A percentile compares a stretch with the other conserved stretches of the same genome.
phyloP scores from a whole-genome alignment of 139 green algal genomes.

The Asterochloris erici region DNA sequence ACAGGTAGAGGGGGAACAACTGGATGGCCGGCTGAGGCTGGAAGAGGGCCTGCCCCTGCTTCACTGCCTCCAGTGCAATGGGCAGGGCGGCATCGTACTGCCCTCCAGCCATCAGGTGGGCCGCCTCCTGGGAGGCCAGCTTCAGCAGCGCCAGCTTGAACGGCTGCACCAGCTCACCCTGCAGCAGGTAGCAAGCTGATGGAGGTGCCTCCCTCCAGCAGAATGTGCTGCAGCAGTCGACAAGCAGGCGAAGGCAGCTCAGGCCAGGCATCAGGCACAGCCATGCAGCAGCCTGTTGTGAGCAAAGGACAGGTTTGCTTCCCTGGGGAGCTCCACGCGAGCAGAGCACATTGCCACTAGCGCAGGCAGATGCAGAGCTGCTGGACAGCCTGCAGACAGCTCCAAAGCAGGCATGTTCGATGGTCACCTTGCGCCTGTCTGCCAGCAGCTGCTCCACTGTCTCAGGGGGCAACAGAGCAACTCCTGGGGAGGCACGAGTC shows the following conservation, averaged over 20 bases:
- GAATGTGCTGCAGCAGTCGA: not conserved
- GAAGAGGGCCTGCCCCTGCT: conserved; percentile 74
- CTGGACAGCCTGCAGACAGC: not conserved
- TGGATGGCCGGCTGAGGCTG: conserved; percentile 67
- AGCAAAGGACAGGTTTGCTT: not conserved
- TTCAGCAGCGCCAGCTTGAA: conserved; percentile 81
- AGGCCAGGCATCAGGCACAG: too few species aligned
- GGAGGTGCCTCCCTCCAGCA: too few species aligned
- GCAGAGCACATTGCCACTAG: not conserved
- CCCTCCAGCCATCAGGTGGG: conserved; percentile 67
- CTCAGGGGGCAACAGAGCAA: conserved; percentile 54
- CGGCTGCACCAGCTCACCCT: conserved; percentile 65
- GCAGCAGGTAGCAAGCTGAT: not conserved
- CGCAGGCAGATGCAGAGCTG: not conserved
- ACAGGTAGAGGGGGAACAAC: conserved; percentile 80
- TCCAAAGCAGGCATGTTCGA: not conserved
- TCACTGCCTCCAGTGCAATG: conserved; percentile 69
- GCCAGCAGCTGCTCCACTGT: conserved; percentile 64
- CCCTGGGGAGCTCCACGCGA: not conserved
- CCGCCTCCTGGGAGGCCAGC: conserved; percentile 72
- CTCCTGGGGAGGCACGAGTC: conserved; percentile 33
- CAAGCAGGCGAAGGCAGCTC: not conserved
- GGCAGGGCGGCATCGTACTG: conserved; percentile 76
- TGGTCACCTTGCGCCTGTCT: conserved; percentile 10
- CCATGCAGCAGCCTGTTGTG: not conserved